Evolutionary conservation across 2,329 filamentous ascomycete genomes (phyloP), one percentile per base, ranked within the genome.

Genomic region (Sporothrix schenckii): DNA sequence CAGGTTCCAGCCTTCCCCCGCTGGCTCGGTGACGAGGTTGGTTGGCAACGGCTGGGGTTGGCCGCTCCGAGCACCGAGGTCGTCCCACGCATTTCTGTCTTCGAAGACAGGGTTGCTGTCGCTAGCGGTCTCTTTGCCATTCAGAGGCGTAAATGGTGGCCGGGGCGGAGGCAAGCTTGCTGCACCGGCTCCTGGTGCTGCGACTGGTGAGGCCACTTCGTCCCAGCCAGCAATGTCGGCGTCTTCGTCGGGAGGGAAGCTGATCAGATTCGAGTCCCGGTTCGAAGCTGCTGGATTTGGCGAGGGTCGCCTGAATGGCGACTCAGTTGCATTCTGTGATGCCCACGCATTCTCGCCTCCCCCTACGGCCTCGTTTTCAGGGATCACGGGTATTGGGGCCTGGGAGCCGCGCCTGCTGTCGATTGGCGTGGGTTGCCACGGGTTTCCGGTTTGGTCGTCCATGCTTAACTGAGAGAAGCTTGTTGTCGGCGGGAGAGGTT

Each of bases 41-140:
- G 69, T 73, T 72, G 7, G 73, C 66, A 27, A 75, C 73, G 7
- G 75, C 68, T 19, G 74, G 71, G n/a, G 53, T 50, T 47, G 54
- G 14, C 16, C 41, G 27, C 14, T 27, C 27, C 10, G n/a, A 19
- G 66, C 52, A 6, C 79, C 79, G 14, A 83, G 68, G 50, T 86
- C 85, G 68, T 86, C 83, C 86, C 85, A 87, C 0, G 82, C 82
- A 71, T 85, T 78, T 2, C 80, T 79, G 50, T 85, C 83, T 5
- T 80, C 80, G 4, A 80, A 74, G 2, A 81, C 75, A 56, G 82
- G 80, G 27, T 78, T 73, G 58, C 27, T 69, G 1, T 65, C 69
- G 3, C 14, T 49, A 3, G 53, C 6, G 3, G 53, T 16, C 21
- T 66, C 68, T 34, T 53, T 50, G 44, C 21, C 60, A 4, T 13